Conservation (phyloP, 2,329 filamentous ascomycete genomes). For the Chaetomiaceae sp. region DNA sequence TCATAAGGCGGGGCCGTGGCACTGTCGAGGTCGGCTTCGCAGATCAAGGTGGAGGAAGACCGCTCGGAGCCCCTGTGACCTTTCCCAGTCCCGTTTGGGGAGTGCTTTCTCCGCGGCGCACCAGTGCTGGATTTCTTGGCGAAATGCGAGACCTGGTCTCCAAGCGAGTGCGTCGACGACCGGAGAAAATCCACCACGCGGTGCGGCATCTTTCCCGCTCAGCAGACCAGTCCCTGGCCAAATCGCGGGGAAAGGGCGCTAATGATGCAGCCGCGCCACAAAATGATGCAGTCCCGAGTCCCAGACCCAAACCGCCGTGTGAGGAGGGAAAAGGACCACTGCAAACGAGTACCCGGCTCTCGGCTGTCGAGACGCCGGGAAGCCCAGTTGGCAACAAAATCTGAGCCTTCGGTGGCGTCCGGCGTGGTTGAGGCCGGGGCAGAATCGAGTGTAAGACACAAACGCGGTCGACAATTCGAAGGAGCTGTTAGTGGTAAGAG, state of each 20-base stretch:
- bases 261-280: slow-evolving; percentile 4
- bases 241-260: slow-evolving; percentile 14
- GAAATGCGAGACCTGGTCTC: slow-evolving; percentile 44
- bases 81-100: slow-evolving; percentile 25
- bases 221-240: slow-evolving; percentile 13
- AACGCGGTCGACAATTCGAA: too few species aligned
- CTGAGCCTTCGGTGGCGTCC: too few species aligned
- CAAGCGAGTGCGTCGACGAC: slow-evolving; percentile 41
- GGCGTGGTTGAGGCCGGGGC: too few species aligned
- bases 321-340: background rate
- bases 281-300: background rate
- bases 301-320: background rate
- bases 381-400: too few species aligned
- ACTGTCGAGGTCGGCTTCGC: slow-evolving; percentile 31
- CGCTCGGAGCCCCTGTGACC: slow-evolving; percentile 29
- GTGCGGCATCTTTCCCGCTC: slow-evolving; percentile 45
- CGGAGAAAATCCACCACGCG: slow-evolving; percentile 52
- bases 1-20: slow-evolving; percentile 19
- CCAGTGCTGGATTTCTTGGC: slow-evolving; percentile 33
- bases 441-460: too few species aligned
- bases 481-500: too few species aligned
- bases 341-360: too few species aligned
- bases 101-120: slow-evolving; percentile 29
- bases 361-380: too few species aligned
- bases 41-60: slow-evolving; percentile 33